Percentiles rank a stretch among this genome's conserved stretches.
Conservation (phyloP, 164 flowering plant species). For the Vitis vinifera region DNA sequence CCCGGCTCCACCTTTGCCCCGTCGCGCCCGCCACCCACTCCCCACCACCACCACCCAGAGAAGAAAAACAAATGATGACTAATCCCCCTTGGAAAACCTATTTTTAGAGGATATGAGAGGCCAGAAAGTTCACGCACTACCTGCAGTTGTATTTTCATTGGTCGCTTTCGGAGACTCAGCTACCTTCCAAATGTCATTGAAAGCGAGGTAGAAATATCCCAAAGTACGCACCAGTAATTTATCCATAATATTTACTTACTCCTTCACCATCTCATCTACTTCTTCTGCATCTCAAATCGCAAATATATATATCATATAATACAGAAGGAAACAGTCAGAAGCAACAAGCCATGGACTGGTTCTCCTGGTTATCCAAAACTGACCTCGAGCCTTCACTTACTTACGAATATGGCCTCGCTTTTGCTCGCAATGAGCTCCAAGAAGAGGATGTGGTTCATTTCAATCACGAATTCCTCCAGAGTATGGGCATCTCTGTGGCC, state of each 20-base stretch:
- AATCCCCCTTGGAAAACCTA: too few species aligned
- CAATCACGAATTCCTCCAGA: constrained; percentile 83
- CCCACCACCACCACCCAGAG: too few species aligned
- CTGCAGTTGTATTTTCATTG: not conserved
- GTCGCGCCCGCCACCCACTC: too few species aligned
- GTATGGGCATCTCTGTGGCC: constrained; percentile 79
- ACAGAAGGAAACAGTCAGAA: too few species aligned
- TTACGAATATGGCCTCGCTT: constrained; percentile 62
- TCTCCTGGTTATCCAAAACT: constrained; percentile 71
- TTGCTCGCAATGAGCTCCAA: constrained; percentile 68
- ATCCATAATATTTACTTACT: constrained; percentile 17
- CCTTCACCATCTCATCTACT: constrained; percentile 6
- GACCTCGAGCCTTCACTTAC: constrained; percentile 52
- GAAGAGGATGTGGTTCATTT: constrained; percentile 61
- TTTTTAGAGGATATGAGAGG: not conserved
- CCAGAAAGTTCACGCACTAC: not conserved
- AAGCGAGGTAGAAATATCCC: not conserved
- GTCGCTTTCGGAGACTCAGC: constrained; percentile 26
- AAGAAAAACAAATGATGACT: too few species aligned
- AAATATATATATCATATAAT: not conserved
- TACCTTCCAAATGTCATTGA: constrained; percentile 21
- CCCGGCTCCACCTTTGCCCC: too few species aligned
- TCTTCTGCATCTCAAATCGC: not conserved
- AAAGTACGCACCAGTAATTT: not conserved
- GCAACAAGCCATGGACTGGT: constrained; percentile 71